phyloP scores from a whole-genome alignment of 2,329 filamentous ascomycete genomes.

The Talaromyces sp. region DNA sequence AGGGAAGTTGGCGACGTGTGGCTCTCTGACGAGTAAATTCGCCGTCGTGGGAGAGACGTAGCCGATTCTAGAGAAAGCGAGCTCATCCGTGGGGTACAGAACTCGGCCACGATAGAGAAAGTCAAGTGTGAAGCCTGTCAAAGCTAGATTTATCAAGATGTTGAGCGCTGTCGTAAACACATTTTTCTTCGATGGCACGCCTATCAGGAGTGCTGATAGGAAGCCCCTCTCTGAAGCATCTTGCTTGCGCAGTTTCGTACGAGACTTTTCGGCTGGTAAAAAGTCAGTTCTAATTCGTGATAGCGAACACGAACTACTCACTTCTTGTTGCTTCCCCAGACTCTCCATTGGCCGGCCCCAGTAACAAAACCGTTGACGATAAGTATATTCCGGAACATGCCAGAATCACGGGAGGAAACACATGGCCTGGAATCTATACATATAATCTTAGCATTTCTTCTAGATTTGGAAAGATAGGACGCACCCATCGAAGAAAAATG shows the following conservation, averaged over 20 bases:
- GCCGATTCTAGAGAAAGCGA: conserved; percentile 83
- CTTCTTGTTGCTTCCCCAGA: conserved; percentile 5
- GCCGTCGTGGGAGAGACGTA: conserved; percentile 79
- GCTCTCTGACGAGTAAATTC: conserved; percentile 79
- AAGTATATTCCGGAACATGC: conserved; percentile 47
- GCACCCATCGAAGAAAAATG: conserved; percentile 46
- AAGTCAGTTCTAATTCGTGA: conserved; percentile 2
- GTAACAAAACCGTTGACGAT: conserved; percentile 32
- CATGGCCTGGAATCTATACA: conserved; percentile 35
- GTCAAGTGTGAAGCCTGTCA: conserved; percentile 70
- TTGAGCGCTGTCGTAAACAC: conserved; percentile 63
- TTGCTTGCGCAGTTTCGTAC: conserved; percentile 3
- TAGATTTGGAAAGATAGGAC: neutral
- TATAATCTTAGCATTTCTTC: neutral
- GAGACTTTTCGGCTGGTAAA: neutral
- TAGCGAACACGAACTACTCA: neutral
- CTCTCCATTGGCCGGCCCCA: conserved; percentile 11
- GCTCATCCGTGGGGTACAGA: conserved; percentile 66
- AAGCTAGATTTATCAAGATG: conserved; percentile 66
- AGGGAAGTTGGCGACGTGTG: conserved; percentile 69
- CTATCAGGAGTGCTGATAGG: conserved; percentile 60
- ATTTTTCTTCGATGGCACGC: conserved; percentile 70
- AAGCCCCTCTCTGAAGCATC: neutral
- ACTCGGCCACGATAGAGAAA: conserved; percentile 70
- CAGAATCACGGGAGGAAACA: conserved; percentile 35